Evolutionary conservation across 2,329 filamentous ascomycete species (phyloP).

Genomic region (Fusarium miscanthi): DNA sequence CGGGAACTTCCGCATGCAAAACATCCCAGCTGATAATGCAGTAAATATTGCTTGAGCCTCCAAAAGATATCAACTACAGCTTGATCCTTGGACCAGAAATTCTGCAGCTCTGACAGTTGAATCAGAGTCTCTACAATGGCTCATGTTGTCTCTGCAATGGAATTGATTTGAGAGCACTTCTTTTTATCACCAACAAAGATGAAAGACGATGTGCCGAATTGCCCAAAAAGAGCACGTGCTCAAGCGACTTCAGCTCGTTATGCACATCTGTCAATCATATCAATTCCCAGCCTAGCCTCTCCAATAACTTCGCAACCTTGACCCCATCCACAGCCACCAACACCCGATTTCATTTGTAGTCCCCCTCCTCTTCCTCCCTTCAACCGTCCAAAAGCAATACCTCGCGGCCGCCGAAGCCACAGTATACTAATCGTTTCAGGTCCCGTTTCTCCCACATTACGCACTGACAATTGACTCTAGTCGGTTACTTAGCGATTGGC

Average conservation of each 20-base stretch:
- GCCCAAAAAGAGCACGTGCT: background rate
- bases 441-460: background rate
- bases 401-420: background rate
- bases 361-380: background rate
- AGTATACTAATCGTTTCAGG: background rate
- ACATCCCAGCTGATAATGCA: background rate
- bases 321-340: background rate
- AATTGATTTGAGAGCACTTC: too few relatives aligned
- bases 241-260: background rate
- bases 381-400: background rate
- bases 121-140: accelerated
- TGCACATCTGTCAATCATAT: background rate
- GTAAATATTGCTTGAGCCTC: background rate
- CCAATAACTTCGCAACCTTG: background rate
- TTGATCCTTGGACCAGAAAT: accelerated
- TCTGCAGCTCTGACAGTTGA: accelerated
- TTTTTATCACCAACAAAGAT: too few relatives aligned
- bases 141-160: accelerated
- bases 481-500: background rate
- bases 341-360: background rate
- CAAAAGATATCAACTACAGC: accelerated
- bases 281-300: background rate
- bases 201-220: background rate
- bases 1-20: background rate
- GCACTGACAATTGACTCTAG: background rate